Evolutionary conservation across 1,139 yeast genomes (phyloP), one percentile per base, ranked within the genome.

Genomic region (Yamadazyma diospyri): DNA sequence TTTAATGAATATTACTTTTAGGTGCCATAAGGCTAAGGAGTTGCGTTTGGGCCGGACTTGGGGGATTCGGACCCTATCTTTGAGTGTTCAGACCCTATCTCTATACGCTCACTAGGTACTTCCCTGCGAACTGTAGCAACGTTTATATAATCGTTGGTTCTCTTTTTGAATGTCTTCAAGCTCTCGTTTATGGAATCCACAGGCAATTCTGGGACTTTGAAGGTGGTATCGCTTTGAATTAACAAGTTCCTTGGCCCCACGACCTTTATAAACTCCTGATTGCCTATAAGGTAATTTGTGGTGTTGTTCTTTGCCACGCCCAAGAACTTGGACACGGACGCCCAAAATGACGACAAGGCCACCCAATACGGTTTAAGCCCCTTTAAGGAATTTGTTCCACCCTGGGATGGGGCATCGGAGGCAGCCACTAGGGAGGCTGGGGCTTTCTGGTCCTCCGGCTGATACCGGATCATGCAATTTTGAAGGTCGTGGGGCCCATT

Each of bases 221-320:
- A 41, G 30, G 38, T 34, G 2, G 48, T 46, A 32, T 53, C 59
- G 12, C 72, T 63, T 43, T 76, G 81, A 9, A 78, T 47, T 28
- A 78, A 51, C 5, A 78, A 44, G 25, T 66, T 70, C 36, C 83
- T 64, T 11, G 84, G 83, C 0, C 85, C 85, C 6, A 61, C 47
- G 4, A 78, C 57, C 27, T 61, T 67, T 21, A 77, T 61, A 41
- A 71, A 76, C 13, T 64, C 61, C 18, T 53, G 54, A 39, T 55
- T 57, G 1, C 67, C 70, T 15, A 53, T 51, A 18, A 59, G 39
- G 36, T 47, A 52, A 37, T 52, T 53, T 32, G 39, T 40, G 3
- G 43, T 32, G 27, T 26, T 35, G 2, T 16, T 19, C 20, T 30
- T 27, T 11, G 25, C 20, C 3, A 19, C 4, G 2, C 31, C 31